Evolutionary conservation across 345 rosid genomes (phyloP).

Genomic region (Melastoma malabathricum): DNA sequence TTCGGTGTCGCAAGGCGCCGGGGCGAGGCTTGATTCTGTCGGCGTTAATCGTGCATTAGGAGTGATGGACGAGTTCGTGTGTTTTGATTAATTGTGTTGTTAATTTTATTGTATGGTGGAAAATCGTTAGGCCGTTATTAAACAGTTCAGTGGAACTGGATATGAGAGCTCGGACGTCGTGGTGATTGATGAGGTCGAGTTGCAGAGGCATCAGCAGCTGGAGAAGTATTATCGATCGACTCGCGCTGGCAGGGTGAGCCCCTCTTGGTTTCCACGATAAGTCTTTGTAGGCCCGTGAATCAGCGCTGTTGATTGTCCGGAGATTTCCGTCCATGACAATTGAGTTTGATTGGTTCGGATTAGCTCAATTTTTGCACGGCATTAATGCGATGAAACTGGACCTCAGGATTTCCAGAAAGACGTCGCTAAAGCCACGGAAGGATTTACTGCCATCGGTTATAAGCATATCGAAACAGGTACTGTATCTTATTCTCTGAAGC

Average conservation of each 20-base stretch:
- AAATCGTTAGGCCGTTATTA: slow-evolving; percentile 76
- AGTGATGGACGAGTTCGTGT: background rate
- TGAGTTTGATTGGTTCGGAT: no score
- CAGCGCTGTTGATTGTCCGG: no score
- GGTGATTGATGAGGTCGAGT: slow-evolving; percentile 83
- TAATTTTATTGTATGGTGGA: background rate
- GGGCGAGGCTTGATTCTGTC: background rate
- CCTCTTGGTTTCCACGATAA: background rate
- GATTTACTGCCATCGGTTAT: slow-evolving; percentile 58
- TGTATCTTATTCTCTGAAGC: background rate
- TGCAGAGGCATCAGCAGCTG: slow-evolving; percentile 91
- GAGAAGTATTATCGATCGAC: slow-evolving; percentile 79
- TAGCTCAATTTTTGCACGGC: no score
- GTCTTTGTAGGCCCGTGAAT: background rate
- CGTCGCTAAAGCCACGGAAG: slow-evolving; percentile 65
- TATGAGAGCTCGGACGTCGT: slow-evolving; percentile 78
- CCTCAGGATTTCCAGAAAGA: slow-evolving; percentile 88
- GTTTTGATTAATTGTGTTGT: background rate
- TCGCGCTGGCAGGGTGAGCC: slow-evolving; percentile 60
- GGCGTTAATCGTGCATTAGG: background rate
- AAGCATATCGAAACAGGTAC: slow-evolving; percentile 86
- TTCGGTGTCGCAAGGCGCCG: background rate
- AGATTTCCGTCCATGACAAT: no score
- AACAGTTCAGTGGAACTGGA: slow-evolving; percentile 80
- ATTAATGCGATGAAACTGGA: background rate